Evolutionary conservation across 305 asterid species (phyloP).

Genomic region (Vinca major): DNA sequence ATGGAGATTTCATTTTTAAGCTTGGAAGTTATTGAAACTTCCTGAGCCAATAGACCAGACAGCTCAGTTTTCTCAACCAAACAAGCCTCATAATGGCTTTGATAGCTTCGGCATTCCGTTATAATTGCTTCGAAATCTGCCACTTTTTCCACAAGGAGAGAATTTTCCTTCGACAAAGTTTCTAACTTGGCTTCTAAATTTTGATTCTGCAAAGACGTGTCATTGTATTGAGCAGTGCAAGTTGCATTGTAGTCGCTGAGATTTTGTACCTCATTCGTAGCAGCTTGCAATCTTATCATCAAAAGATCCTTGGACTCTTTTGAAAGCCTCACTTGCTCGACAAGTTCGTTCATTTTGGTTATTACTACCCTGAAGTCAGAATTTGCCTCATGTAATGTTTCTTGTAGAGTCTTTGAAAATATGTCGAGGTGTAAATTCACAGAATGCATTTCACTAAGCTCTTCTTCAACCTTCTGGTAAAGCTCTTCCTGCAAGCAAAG

Average conservation of each 20-base stretch:
- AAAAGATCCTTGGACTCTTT: slow-evolving; percentile 48
- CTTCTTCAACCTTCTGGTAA: slow-evolving; percentile 75
- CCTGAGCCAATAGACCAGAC: slow-evolving; percentile 45
- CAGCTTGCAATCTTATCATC: slow-evolving; percentile 53
- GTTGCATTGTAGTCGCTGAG: slow-evolving; percentile 57
- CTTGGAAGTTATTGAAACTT: slow-evolving; percentile 37
- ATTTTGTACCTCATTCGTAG: slow-evolving; percentile 46
- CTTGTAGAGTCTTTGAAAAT: slow-evolving; percentile 62
- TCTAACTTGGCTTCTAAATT: slow-evolving; percentile 51
- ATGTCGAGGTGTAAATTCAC: slow-evolving; percentile 62
- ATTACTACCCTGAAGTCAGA: slow-evolving; percentile 31
- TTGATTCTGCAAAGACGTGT: slow-evolving; percentile 59
- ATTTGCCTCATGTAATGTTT: slow-evolving; percentile 51
- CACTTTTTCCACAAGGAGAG: slow-evolving; percentile 53
- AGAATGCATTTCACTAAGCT: slow-evolving; percentile 65
- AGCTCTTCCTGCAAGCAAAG: slow-evolving; percentile 71
- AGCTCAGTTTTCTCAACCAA: slow-evolving; percentile 57
- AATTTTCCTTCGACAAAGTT: slow-evolving; percentile 40
- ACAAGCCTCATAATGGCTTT: slow-evolving; percentile 54
- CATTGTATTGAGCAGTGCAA: slow-evolving; percentile 47
- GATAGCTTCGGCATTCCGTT: slow-evolving; percentile 32
- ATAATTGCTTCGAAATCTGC: slow-evolving; percentile 36
- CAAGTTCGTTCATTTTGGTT: slow-evolving; percentile 42
- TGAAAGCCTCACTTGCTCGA: slow-evolving; percentile 50
- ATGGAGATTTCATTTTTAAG: slow-evolving; percentile 42